These are phyloP conservation scores for Chondrostereum purpureum DNA, from an alignment of 1,284 basidiomycete genomes.

Conservation along the genomic window DNA sequence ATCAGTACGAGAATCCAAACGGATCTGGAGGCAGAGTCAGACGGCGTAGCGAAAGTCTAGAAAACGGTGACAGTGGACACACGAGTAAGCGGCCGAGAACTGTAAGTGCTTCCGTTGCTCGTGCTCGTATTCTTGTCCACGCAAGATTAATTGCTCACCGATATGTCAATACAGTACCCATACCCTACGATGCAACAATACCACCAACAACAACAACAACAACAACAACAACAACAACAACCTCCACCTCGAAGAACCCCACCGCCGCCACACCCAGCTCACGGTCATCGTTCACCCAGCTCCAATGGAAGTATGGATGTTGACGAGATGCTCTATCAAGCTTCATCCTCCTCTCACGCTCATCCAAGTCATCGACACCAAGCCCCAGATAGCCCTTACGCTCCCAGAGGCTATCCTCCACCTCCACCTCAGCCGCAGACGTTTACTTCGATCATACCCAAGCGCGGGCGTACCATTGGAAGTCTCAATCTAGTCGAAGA, in stretches of 20 bases:
- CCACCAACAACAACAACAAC: neutral
- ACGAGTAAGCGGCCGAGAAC: neutral
- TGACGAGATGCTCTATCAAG: slow-evolving; percentile 60
- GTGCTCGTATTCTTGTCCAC: too few relatives aligned
- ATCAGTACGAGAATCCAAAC: neutral
- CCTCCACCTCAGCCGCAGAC: neutral
- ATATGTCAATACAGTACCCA: too few relatives aligned
- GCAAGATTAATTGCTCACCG: too few relatives aligned
- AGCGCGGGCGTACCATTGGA: slow-evolving; percentile 21
- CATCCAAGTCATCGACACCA: slow-evolving; percentile 22
- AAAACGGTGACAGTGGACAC: neutral
- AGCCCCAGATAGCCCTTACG: slow-evolving; percentile 29
- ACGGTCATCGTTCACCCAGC: slow-evolving; percentile 21
- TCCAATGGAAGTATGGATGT: slow-evolving; percentile 28
- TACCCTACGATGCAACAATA: too few relatives aligned
- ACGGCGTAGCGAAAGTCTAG: neutral
- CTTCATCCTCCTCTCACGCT: slow-evolving; percentile 27
- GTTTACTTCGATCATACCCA: slow-evolving; percentile 54
- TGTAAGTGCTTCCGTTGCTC: neutral
- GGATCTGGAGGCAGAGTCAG: neutral
- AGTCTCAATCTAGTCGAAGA: neutral
- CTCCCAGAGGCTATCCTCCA: neutral
- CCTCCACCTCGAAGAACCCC: neutral
- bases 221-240: neutral
- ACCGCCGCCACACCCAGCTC: neutral